Evolutionary conservation across 192 early-diverging fungal genomes (phyloP).

Genomic region (Coemansia reversa): DNA sequence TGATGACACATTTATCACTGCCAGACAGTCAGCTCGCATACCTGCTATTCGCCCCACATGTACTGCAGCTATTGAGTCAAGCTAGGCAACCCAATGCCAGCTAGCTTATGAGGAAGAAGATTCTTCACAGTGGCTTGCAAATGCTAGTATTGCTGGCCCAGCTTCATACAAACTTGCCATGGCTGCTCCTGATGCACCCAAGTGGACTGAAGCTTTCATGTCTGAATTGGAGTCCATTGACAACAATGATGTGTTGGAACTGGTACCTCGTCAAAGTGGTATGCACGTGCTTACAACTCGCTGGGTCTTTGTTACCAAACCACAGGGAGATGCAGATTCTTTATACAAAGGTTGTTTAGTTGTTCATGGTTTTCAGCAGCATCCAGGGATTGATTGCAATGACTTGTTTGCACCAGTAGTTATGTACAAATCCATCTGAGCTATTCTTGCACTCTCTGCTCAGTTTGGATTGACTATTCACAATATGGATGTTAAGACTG

Average conservation of each 20-base stretch:
- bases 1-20: no score
- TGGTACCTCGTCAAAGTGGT: background rate
- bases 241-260: constrained; percentile 9
- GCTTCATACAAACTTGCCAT: no score
- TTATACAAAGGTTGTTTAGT: constrained; percentile 8
- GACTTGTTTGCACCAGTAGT: no score
- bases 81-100: background rate
- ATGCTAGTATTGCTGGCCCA: no score
- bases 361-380: constrained; percentile 8
- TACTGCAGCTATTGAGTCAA: background rate
- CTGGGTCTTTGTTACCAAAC: constrained; percentile 7
- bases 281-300: constrained; percentile 1
- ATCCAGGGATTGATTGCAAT: constrained; percentile 1
- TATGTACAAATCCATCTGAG: no score
- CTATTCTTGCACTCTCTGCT: no score
- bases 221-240: constrained; percentile 7
- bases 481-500: no score
- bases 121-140: no score
- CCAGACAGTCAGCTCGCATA: no score
- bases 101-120: background rate
- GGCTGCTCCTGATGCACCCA: no score
- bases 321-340: background rate
- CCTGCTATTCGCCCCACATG: no score
- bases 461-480: no score
- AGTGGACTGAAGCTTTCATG: background rate